These are phyloP conservation scores for Penicillium taxi DNA, from an alignment of 495 filamentous ascomycete genomes.

Conservation along the genomic window DNA sequence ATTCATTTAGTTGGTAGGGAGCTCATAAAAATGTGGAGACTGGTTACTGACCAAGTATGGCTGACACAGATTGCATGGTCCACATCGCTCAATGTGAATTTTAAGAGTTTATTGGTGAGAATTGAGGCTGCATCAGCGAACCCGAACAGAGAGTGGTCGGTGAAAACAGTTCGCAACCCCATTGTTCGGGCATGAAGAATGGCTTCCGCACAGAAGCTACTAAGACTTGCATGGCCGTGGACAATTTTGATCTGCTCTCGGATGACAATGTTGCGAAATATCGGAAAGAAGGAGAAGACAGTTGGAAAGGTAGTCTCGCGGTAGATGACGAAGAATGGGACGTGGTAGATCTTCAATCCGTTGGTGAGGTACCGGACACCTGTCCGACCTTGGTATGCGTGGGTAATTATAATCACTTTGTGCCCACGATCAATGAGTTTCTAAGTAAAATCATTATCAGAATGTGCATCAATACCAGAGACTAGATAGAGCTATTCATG, in stretches of 20 bases:
- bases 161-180: conserved; percentile 92
- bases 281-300: conserved; percentile 95
- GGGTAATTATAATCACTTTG: conserved; percentile 96
- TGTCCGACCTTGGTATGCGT: conserved; percentile 85
- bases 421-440: conserved; percentile 96
- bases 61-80: conserved; percentile 98
- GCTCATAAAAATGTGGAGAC: background rate
- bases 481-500: background rate
- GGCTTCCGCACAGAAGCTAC: conserved; percentile 87
- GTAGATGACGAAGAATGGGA: conserved; percentile 92
- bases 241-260: conserved; percentile 94
- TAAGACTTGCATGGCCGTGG: conserved; percentile 88
- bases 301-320: conserved; percentile 93
- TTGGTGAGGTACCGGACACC: conserved; percentile 97
- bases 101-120: conserved; percentile 90
- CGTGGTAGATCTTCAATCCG: conserved; percentile 95
- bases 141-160: conserved; percentile 95
- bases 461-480: background rate
- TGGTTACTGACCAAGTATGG: conserved; percentile 72
- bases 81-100: conserved; percentile 92
- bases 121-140: conserved; percentile 97
- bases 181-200: conserved; percentile 94
- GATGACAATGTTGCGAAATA: conserved; percentile 91
- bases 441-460: conserved; percentile 18
- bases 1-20: background rate